phyloP scores from a whole-genome alignment of 805 yeast species.

The Candida tibetensis region DNA sequence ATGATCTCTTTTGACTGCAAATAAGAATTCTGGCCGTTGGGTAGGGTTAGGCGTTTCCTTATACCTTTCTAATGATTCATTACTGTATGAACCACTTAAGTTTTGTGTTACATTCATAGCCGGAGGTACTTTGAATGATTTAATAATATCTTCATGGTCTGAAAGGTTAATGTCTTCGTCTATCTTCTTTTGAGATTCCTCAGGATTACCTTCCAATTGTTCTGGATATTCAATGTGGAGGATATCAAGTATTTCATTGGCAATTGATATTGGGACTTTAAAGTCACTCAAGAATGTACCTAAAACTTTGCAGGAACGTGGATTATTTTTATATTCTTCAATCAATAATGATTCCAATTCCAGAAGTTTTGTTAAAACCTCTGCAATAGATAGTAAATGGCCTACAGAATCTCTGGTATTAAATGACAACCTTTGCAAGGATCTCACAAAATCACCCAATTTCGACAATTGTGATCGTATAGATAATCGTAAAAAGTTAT shows the following conservation, averaged over 20 bases:
- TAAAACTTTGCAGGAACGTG: slow-evolving; percentile 22
- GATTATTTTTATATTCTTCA: slow-evolving; percentile 18
- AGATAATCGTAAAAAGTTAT: slow-evolving; percentile 16
- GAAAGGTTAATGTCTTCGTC: neutral
- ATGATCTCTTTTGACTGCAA: slow-evolving; percentile 37
- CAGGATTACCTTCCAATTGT: neutral
- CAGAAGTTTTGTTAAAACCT: slow-evolving; percentile 26
- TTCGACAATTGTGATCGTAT: slow-evolving; percentile 38
- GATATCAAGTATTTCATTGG: slow-evolving; percentile 39
- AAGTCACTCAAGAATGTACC: slow-evolving; percentile 24
- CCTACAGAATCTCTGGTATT: slow-evolving; percentile 31
- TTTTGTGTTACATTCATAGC: neutral
- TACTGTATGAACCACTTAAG: slow-evolving; percentile 17
- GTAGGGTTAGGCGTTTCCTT: slow-evolving; percentile 11
- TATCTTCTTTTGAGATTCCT: neutral
- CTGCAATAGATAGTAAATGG: slow-evolving; percentile 31
- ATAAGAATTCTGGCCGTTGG: slow-evolving; percentile 14
- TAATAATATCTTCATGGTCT: neutral
- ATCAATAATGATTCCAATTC: slow-evolving; percentile 14
- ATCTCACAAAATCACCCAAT: slow-evolving; percentile 57
- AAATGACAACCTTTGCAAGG: slow-evolving; percentile 50
- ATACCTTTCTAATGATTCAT: slow-evolving; percentile 19
- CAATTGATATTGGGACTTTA: slow-evolving; percentile 38
- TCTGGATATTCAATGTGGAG: slow-evolving; percentile 21
- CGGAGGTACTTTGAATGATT: neutral